A percentile compares a stretch with the other conserved stretches of the same genome.
These are phyloP conservation scores for Crucibulum laeve DNA, from an alignment of 768 basidiomycete species.

Conservation along the genomic window DNA sequence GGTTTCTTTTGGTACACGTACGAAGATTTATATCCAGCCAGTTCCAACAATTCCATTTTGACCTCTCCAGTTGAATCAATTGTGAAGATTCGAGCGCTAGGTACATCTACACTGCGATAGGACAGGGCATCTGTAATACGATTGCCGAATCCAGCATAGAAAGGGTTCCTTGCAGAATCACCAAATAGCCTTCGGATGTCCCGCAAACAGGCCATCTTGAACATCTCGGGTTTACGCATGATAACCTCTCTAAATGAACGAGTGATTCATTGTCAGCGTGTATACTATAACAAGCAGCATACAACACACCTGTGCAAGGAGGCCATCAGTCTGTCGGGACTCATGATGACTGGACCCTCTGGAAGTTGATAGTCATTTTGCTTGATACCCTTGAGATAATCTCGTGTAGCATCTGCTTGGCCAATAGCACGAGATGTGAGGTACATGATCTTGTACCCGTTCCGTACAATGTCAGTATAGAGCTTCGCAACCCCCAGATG, in stretches of 20 bases:
- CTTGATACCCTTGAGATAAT: conserved; percentile 91
- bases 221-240: conserved; percentile 98
- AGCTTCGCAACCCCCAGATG: conserved; percentile 95
- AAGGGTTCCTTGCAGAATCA: conserved; percentile 64
- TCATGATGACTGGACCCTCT: conserved; percentile 98
- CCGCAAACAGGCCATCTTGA: conserved; percentile 98
- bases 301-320: conserved; percentile 80
- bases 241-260: conserved; percentile 82
- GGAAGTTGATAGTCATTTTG: conserved; percentile 97
- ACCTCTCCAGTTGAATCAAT: conserved; percentile 94
- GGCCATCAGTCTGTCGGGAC: conserved; percentile 91
- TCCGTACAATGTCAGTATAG: conserved; percentile 91
- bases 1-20: conserved; percentile 30
- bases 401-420: conserved; percentile 94
- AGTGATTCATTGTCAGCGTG: background rate
- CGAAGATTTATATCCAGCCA: conserved; percentile 97
- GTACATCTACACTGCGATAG: conserved; percentile 94
- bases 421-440: conserved; percentile 96
- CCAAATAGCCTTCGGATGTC: conserved; percentile 93
- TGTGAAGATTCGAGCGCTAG: conserved; percentile 93
- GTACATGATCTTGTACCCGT: conserved; percentile 98
- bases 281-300: background rate
- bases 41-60: conserved; percentile 93
- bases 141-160: conserved; percentile 98
- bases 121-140: conserved; percentile 97